A percentile compares a stretch with the other conserved stretches of the same genome.
Evolutionary conservation across 345 rosid species (phyloP).

Genomic region (Sisymbrium altissimum): DNA sequence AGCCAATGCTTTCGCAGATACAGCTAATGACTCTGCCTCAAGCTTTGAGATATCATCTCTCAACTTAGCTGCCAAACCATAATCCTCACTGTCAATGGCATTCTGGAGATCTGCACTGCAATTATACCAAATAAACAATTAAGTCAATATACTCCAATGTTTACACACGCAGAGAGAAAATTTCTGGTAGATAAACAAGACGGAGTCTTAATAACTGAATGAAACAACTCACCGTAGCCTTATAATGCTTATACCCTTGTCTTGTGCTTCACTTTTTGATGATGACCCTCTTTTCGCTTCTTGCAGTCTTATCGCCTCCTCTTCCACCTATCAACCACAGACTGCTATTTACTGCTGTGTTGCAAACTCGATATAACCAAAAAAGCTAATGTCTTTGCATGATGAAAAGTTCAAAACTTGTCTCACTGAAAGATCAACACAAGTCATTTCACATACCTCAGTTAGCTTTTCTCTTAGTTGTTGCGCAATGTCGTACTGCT

Average conservation of each 20-base stretch:
- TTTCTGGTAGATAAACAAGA: not conserved
- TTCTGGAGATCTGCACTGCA: slow-evolving; percentile 83
- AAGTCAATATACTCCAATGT: not conserved
- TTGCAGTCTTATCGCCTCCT: slow-evolving; percentile 59
- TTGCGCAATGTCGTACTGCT: slow-evolving; percentile 82
- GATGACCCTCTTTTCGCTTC: slow-evolving; percentile 76
- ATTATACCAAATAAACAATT: slow-evolving; percentile 10
- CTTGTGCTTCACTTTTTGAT: slow-evolving; percentile 94
- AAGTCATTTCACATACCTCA: slow-evolving; percentile 48
- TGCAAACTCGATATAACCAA: too few relatives aligned
- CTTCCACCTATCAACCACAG: slow-evolving; percentile 68
- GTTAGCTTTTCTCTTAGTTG: slow-evolving; percentile 79
- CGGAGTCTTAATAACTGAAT: not conserved
- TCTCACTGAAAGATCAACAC: not conserved
- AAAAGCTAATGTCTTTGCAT: not conserved
- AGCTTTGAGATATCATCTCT: slow-evolving; percentile 71
- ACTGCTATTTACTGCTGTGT: not conserved
- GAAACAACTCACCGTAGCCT: slow-evolving; percentile 57
- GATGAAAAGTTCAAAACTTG: not conserved
- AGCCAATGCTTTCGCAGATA: slow-evolving; percentile 75
- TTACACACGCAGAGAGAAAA: not conserved
- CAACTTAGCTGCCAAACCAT: slow-evolving; percentile 69
- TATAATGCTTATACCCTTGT: slow-evolving; percentile 69
- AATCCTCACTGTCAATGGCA: slow-evolving; percentile 75
- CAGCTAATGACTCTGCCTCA: slow-evolving; percentile 87